Percentiles rank a stretch among this genome's conserved stretches.
Conservation (phyloP, 169 alveolate species). For the Cryptosporidium meleagridis region DNA sequence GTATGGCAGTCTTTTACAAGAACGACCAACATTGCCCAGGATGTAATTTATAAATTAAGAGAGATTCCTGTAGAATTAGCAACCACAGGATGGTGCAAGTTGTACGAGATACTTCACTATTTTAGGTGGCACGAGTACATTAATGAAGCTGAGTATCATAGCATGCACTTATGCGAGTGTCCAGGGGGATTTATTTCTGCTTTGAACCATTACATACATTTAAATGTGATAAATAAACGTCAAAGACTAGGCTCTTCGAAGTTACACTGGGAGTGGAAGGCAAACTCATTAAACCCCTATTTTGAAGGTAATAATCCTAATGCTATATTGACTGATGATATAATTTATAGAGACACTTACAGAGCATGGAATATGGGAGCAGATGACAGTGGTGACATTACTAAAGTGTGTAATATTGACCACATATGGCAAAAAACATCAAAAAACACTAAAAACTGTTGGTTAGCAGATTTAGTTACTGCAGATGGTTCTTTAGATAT, state of each 20-base stretch:
- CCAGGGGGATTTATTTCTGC: conserved; percentile 85
- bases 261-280: conserved; percentile 79
- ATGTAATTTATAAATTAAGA: conserved; percentile 57
- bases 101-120: conserved; percentile 80
- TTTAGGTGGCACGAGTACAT: conserved; percentile 79
- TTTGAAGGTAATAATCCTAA: conserved; percentile 81
- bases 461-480: conserved; percentile 80
- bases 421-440: conserved; percentile 81
- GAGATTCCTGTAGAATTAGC: conserved; percentile 79
- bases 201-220: conserved; percentile 78
- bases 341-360: conserved; percentile 81
- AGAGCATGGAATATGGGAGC: conserved; percentile 81
- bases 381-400: conserved; percentile 83
- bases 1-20: conserved; percentile 80
- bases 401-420: conserved; percentile 78
- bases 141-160: conserved; percentile 76
- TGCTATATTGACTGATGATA: conserved; percentile 81
- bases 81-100: conserved; percentile 83
- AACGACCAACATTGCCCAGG: conserved; percentile 76
- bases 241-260: conserved; percentile 72
- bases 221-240: conserved; percentile 72
- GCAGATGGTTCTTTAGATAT: conserved; percentile 84
- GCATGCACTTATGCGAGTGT: conserved; percentile 83
- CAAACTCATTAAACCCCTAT: conserved; percentile 84
- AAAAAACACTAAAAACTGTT: conserved; percentile 35